Base-by-base conservation (phyloP, 768 basidiomycete species). In the Asterophora lycoperdoides region DNA sequence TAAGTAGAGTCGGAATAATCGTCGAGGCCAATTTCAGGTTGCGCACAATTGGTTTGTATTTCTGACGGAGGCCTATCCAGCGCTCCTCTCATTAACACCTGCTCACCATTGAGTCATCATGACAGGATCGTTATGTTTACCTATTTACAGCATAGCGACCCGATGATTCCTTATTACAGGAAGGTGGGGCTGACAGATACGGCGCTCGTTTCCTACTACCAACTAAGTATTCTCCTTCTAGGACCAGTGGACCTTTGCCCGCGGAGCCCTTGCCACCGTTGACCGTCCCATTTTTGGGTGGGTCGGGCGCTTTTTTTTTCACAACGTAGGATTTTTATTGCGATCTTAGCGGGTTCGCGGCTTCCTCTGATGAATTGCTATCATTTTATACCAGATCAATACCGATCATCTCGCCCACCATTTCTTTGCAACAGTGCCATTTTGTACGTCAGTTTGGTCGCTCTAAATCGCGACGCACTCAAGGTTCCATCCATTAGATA, bases 91-190 rank as follows among this genome's bases (percentile, higher is more conserved):
- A 47, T 26, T 8, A 14, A 26, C 28, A 26, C 18, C 13, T 14
- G 8, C 39, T 18, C 18, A n/a, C n/a, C n/a, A n/a, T n/a, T n/a
- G n/a, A n/a, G n/a, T n/a, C n/a, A 19, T 41, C 30, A 7, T 32
- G 29, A 43, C 41, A 76, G 79, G 80, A 78, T 83, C 57, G 77
- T 81, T 43, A 77, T 76, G 67, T 74, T 81, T 55, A 80, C 80
- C 1, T 81, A 79, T 56, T 67, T 84, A 10, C 81, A 83, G 38
- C 81, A 84, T 55, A 80, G 78, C 44, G 80, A 80, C 56, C 76
- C 78, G 5, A 73, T 69, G 0, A 70, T 83, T 23, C 81, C 81
- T 0, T 80, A 81, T 53, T 84, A 81, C 60, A 75, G 81, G 37
- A 66, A 68, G 63, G 70, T 68, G 45, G 28, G 55, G 28, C 26